Evolutionary conservation across 2,329 filamentous ascomycete species (phyloP), one percentile per base, ranked within the genome.

Genomic region (Cryphonectria carpinicola): DNA sequence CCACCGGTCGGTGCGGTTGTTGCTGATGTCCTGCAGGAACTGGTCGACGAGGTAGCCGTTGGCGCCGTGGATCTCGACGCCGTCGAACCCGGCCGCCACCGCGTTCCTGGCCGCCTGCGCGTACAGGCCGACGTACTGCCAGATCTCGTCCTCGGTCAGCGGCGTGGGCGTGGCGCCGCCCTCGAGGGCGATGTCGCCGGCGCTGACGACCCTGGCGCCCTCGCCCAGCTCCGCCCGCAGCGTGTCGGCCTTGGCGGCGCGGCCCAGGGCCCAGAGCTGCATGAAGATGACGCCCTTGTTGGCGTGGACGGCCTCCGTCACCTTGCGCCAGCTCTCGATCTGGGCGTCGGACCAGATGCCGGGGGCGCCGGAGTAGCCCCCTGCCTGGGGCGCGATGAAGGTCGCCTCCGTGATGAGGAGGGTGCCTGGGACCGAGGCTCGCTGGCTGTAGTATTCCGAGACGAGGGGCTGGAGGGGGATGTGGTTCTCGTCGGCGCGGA

Each of bases 221-320:
- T 56, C 54, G 2, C 71, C 71, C 11, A 62, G 56, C 0, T 70
- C 69, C 65, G 54, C 35, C 39, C n/a, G 52, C 0, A 80, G 79
- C 46, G 79, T 70, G 1, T 81, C 79, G 0, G 73, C 4, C 37
- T 39, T 39, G 37, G 81, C 82, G 32, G 77, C 77, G 0, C 82
- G 81, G 0, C 82, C 82, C 0, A 82, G 79, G 17, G 79, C 78
- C 81, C 81, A 92, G 0, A 92, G 81, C 78, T 92, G 90, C n/a
- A 84, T 77, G 78, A 85, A 91, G 72, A 91, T 88, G 75, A 83
- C 86, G 54, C 83, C 84, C 58, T 88, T 88, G 74, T 88, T 87
- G 39, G 82, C 82, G 79, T 92, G 90, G 1, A 92, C 89, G 1
- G 85, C 87, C 64, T 88, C 84, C 1, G 87, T 88, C 39, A 92